Base-by-base conservation (phyloP, 768 basidiomycete genomes). In the Phlebiopsis flavidoalba region DNA sequence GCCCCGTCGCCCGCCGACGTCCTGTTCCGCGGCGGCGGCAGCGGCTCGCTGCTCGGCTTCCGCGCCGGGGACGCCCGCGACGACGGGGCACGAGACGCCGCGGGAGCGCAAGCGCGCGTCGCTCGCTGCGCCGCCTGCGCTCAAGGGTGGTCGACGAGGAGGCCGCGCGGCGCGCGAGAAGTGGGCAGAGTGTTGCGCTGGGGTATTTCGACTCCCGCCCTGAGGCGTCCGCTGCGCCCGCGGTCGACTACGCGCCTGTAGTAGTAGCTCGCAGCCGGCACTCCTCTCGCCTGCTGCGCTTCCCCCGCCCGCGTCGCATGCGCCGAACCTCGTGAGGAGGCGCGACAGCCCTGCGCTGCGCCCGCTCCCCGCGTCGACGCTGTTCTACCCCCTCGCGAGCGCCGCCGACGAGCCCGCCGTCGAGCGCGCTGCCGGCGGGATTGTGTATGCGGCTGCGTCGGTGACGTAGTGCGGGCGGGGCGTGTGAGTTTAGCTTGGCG, bases 281-380 rank as follows among this genome's bases (percentile, higher is more conserved):
- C 54, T 24, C 17, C 60, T 11, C 55, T 47, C 58, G 37, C 48
- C 56, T 24, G 21, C 36, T 8, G 35, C 57, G 11, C 51, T 31
- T 8, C 63, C 36, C 35, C 37, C 53, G 53, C 19, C 21, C 35
- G 2, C 59, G 22, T 3, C 37, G 15, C 36, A 26, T 26, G 40
- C 48, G 37, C 65, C 67, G 14, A 61, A 65, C n/a, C 58, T 67
- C 21, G 67, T 70, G 47, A 51, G 63, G 51, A 37, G 60, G n/a
- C 65, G 65, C 45, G 69, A 70, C 59, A 66, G 64, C 48, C 52
- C 57, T 1, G 67, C 67, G 35, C 55, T 68, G 6, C 63, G 67
- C 26, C 67, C 68, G 26, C 46, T 66, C 15, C 65, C 65, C 10
- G 60, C 60, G 21, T 64, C 67, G 1, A 55, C 66, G 17, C 65